Evolutionary conservation across 2,329 filamentous ascomycete species (phyloP), one percentile per base, ranked within the genome.

Genomic region (Pseudopyricularia javanii): DNA sequence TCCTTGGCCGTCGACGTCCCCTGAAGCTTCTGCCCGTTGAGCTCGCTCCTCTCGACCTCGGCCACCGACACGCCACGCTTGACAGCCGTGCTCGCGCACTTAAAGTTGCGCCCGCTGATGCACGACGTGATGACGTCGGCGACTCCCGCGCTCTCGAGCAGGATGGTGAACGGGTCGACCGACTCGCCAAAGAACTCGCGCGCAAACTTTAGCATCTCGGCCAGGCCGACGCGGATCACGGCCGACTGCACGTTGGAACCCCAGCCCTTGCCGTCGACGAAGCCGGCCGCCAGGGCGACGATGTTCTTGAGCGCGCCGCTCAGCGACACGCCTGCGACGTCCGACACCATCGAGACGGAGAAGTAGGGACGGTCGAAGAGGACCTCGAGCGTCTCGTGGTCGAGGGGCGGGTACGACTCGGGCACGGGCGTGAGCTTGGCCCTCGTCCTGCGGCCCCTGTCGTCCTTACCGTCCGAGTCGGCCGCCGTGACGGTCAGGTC

Each of bases 171-270:
- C 9, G 86, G 80, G 58, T 86, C 79, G 26, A 93, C 85, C 1
- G 86, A 88, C 62, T 91, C 79, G 17, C 82, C 81, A 66, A 97
- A 98, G 74, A 97, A 98, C 61, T 86, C 82, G 68, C 91, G 89
- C 58, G 91, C 91, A 60, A 98, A 98, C 65, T 87, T 86, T 63
- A 97, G 89, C 85, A 96, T 95, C 71, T 98, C 93, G 61, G 96
- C 78, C 47, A 98, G 80, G 7, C 93, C 93, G 20, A 97, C 86
- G 43, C 93, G 87, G 89, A 98, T 97, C 56, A 98, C 85, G 47
- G 93, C 93, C n/a, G 93, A 90, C 74, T 98, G 97, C 59, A 91
- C 91, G 61, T 97, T 98, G 74, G 97, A 91, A 63, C 93, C 93
- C 91, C 93, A 98, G 59, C 91, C 91, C 56, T 91, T 81, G 34